Base-by-base conservation (phyloP, 148 eudicot species). In the Linanthus parryae region DNA sequence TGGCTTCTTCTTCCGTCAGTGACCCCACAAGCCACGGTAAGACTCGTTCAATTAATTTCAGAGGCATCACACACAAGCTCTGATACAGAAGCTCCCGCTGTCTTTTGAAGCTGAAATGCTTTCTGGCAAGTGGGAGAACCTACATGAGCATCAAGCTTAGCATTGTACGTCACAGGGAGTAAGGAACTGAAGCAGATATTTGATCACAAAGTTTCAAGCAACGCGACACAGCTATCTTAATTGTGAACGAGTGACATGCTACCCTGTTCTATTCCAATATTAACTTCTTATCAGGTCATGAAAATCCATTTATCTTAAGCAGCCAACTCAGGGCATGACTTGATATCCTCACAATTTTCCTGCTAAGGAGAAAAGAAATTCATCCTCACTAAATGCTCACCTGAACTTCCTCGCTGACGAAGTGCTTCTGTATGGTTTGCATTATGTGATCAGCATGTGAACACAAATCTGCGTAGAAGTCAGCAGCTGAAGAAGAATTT, bases 21-120 rank as follows among this genome's bases (percentile, higher is more conserved):
- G 88, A 82, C 57, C 83, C 78, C 34, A 90, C 88, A 72, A 90
- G 63, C 97, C 97, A 90, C 47, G 97, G 97, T 66, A 90, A 78
- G 63, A 85, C 95, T 59, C 95, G 74, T 58, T 90, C 97, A 61
- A 83, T 90, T 68, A 90, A 58, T 58, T 83, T 85, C 64, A 90
- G 61, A 22, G 97, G 97, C 97, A 90, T 90, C 56, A 85, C 78
- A 40, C 97, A 90, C 64, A 90, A 66, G 70, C 97, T 90, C 59
- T 83, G 83, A 63, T 85, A 90, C 52, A 85, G 69, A 70, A 90
- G 85, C 53, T 80, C 88, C 52, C 92, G 77, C 67, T 90, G 97
- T 51, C 75, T 71, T 64, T 77, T 74, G 24, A 69, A 71, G 50
- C 77, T 69, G 63, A 90, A 90, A 58, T 75, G 80, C 70, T 78